Evolutionary conservation across 306 rosid genomes (phyloP).

Genomic region (Herpetospermum pedunculosum): DNA sequence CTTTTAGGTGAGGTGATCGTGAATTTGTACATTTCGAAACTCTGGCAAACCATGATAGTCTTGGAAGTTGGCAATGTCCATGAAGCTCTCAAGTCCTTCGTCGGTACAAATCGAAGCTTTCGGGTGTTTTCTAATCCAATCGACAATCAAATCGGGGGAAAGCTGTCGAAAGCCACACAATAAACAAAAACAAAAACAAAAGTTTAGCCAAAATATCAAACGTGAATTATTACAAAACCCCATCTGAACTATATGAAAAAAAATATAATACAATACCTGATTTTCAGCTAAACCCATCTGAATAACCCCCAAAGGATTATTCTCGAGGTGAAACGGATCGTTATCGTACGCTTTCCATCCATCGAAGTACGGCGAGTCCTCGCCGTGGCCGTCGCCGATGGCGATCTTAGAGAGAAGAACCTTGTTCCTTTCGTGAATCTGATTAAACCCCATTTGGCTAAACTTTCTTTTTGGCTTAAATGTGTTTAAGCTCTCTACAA

Average conservation of each 20-base stretch:
- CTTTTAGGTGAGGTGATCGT: too few species aligned
- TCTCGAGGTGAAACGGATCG: constrained; percentile 57
- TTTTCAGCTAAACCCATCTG: constrained; percentile 97
- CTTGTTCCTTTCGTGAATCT: constrained; percentile 11
- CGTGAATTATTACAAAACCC: too few species aligned
- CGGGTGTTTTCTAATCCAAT: constrained; percentile 63
- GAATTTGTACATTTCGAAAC: constrained; percentile 72
- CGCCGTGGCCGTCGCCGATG: constrained; percentile 60
- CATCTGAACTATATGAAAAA: background rate
- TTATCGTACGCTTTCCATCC: constrained; percentile 82
- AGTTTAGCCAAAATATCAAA: background rate
- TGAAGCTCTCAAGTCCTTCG: constrained; percentile 55
- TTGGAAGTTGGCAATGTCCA: constrained; percentile 55
- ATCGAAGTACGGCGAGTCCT: constrained; percentile 67
- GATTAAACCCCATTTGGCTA: constrained; percentile 15
- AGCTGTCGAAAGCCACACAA: constrained; percentile 22
- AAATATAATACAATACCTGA: constrained; percentile 33
- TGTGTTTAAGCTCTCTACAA: background rate
- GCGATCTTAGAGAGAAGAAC: constrained; percentile 58
- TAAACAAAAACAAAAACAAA: background rate
- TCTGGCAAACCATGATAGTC: constrained; percentile 75
- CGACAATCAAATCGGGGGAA: constrained; percentile 42
- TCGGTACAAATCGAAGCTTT: constrained; percentile 68
- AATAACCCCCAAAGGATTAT: constrained; percentile 63
- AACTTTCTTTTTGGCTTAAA: background rate